Evolutionary conservation across 148 eudicot species (phyloP).

Genomic region (Rhododendron simsii): DNA sequence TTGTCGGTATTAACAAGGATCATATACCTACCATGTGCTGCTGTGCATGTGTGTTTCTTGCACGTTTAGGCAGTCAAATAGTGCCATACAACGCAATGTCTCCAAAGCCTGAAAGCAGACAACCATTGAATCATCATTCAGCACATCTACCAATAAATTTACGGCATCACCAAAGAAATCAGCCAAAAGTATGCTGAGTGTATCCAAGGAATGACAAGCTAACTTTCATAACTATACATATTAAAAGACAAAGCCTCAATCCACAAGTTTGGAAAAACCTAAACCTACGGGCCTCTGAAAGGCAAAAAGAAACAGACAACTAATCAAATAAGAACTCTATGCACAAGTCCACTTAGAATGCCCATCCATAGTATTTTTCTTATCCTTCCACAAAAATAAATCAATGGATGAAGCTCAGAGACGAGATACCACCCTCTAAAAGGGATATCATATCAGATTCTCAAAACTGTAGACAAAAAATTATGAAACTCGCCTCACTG

Average conservation of each 20-base stretch:
- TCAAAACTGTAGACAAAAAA: too few relatives aligned
- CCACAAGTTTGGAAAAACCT: constrained; percentile 1
- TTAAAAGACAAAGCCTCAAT: constrained; percentile 10
- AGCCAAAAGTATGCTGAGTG: constrained; percentile 42
- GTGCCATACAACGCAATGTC: constrained; percentile 50
- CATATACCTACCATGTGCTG: constrained; percentile 51
- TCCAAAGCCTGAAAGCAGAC: constrained; percentile 66
- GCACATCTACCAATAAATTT: constrained; percentile 53
- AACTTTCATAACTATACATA: constrained; percentile 66
- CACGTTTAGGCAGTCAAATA: constrained; percentile 44
- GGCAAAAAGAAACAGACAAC: too few relatives aligned
- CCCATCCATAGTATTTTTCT: too few relatives aligned
- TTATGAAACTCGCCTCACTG: too few relatives aligned
- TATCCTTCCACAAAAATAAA: too few relatives aligned
- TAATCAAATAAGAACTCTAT: too few relatives aligned
- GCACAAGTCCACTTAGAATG: too few relatives aligned
- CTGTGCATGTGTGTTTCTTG: constrained; percentile 38
- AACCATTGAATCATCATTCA: constrained; percentile 75
- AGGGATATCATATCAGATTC: too few relatives aligned
- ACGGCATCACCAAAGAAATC: constrained; percentile 56
- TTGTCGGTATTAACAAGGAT: neutral
- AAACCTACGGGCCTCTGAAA: too few relatives aligned
- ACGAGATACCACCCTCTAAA: too few relatives aligned
- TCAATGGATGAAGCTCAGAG: too few relatives aligned
- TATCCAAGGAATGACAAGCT: constrained; percentile 64